Percentiles rank a stretch among this genome's conserved stretches.
Conservation (phyloP, 2,329 filamentous ascomycete genomes). For the Beauveria bassiana region DNA sequence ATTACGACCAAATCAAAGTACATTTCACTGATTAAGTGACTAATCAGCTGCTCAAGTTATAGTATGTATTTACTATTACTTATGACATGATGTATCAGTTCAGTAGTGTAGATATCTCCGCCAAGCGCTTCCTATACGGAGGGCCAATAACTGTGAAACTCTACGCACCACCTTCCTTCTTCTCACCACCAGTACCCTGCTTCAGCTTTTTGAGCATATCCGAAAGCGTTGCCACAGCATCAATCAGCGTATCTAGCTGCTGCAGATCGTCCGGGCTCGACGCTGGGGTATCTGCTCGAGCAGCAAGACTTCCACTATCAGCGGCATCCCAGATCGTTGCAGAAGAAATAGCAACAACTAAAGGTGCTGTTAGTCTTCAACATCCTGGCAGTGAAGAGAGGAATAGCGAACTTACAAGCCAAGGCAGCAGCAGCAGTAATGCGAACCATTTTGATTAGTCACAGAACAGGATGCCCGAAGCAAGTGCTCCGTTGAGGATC, state of each 20-base stretch:
- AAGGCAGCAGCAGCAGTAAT: neutral
- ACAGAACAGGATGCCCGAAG: neutral
- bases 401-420: neutral
- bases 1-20: neutral
- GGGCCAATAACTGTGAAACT: neutral
- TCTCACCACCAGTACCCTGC: neutral
- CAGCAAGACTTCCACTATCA: neutral
- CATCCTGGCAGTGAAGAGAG: neutral
- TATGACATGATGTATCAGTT: neutral
- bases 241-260: neutral
- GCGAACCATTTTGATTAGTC: neutral
- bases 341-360: neutral
- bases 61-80: neutral
- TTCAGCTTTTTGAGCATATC: neutral
- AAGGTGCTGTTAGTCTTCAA: neutral
- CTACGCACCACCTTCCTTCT: neutral
- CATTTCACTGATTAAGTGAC: neutral
- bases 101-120: neutral
- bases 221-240: neutral
- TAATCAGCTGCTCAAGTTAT: neutral
- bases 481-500: neutral
- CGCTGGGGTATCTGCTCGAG: neutral
- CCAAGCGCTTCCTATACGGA: neutral
- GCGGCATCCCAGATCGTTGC: neutral
- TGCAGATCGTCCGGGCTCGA: neutral